A percentile compares a stretch with the other conserved stretches of the same genome.
These are phyloP conservation scores for Anastatica hierochuntica DNA, from an alignment of 345 rosid species.

Conservation along the genomic window DNA sequence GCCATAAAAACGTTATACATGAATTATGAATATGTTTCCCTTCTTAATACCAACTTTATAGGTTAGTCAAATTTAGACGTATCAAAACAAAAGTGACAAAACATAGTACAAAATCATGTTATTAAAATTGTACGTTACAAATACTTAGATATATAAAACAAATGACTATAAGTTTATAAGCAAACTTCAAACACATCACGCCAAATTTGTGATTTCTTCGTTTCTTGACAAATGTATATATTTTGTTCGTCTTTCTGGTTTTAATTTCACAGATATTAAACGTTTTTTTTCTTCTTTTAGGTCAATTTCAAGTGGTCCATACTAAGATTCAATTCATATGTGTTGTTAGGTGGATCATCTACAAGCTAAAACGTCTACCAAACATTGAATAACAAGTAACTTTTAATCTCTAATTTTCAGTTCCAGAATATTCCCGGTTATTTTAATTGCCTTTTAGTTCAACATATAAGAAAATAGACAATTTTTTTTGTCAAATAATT, in stretches of 20 bases:
- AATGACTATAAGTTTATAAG: background rate
- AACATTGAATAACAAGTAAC: conserved; percentile 7
- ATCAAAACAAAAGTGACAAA: conserved; percentile 15
- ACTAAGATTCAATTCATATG: background rate
- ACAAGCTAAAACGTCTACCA: conserved; percentile 12
- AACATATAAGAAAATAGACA: background rate
- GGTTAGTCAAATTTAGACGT: conserved; percentile 14
- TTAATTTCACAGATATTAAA: background rate
- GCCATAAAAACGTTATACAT: too few species aligned
- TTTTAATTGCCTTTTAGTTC: background rate
- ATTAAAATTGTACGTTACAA: conserved; percentile 4
- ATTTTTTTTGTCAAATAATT: too few species aligned
- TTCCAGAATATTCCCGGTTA: background rate
- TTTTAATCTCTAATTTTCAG: background rate
- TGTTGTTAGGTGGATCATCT: conserved; percentile 24
- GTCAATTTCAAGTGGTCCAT: conserved; percentile 9
- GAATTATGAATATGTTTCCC: background rate
- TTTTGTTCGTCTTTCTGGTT: too few species aligned
- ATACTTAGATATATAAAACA: background rate
- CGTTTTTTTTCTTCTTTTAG: background rate
- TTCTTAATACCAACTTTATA: background rate
- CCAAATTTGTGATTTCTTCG: too few species aligned
- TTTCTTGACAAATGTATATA: too few species aligned
- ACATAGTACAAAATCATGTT: conserved; percentile 10
- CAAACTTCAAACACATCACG: background rate